These are phyloP conservation scores for Clarireedia paspali DNA, from an alignment of 2,329 filamentous ascomycete species.

Conservation along the genomic window DNA sequence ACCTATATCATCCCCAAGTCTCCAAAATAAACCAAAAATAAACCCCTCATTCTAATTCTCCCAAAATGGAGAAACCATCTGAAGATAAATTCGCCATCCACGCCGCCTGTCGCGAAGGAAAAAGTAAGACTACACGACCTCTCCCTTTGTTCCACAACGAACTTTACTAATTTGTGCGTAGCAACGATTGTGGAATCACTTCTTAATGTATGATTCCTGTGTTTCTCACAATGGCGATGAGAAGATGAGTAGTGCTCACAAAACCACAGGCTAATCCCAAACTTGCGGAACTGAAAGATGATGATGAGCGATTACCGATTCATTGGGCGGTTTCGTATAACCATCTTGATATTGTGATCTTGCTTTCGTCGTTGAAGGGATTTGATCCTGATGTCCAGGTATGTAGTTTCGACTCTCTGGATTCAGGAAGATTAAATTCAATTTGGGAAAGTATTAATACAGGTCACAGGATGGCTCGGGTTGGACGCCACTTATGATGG, in stretches of 20 bases:
- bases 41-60: neutral
- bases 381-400: constrained; percentile 84
- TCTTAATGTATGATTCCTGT: constrained; percentile 46
- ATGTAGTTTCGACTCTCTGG: constrained; percentile 9
- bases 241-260: constrained; percentile 6
- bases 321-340: constrained; percentile 93
- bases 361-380: constrained; percentile 60
- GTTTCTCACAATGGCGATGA: neutral
- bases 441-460: neutral
- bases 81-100: constrained; percentile 73
- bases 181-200: constrained; percentile 67
- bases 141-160: constrained; percentile 1
- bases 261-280: constrained; percentile 64
- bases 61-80: constrained; percentile 4
- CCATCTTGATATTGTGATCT: constrained; percentile 62
- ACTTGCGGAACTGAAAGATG: constrained; percentile 64
- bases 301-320: constrained; percentile 81
- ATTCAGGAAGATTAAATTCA: neutral
- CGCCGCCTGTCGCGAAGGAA: constrained; percentile 77
- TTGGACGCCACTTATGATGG: constrained; percentile 82
- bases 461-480: constrained; percentile 58
- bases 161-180: constrained; percentile 33
- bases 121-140: constrained; percentile 46
- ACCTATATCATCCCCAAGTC: neutral
- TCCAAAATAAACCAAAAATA: neutral